A percentile compares a stretch with the other conserved stretches of the same genome.
phyloP scores from a whole-genome alignment of 2,329 filamentous ascomycete genomes.

The Metarhizium humberi region DNA sequence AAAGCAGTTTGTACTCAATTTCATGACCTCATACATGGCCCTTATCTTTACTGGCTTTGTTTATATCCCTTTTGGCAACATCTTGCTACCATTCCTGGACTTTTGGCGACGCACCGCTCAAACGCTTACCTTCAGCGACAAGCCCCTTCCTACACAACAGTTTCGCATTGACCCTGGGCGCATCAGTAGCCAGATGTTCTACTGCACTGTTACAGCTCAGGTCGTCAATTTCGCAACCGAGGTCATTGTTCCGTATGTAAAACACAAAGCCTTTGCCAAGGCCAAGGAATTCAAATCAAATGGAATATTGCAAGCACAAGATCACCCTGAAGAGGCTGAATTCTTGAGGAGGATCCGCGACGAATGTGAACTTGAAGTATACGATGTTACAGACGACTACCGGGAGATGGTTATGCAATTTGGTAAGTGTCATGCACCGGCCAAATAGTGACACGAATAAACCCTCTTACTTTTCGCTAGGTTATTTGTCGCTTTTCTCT shows the following conservation, averaged over 20 bases:
- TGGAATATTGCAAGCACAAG: constrained; percentile 42
- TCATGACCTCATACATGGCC: constrained; percentile 89
- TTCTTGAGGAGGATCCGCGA: constrained; percentile 76
- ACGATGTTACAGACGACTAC: constrained; percentile 85
- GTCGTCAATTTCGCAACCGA: constrained; percentile 82
- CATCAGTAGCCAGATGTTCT: constrained; percentile 85
- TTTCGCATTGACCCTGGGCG: constrained; percentile 80
- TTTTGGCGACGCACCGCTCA: constrained; percentile 68
- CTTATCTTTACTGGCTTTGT: constrained; percentile 91
- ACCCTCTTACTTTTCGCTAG: constrained; percentile 28
- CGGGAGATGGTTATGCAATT: constrained; percentile 88
- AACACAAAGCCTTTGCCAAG: constrained; percentile 68
- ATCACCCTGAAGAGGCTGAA: constrained; percentile 65
- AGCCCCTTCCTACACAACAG: constrained; percentile 52
- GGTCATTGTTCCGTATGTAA: constrained; percentile 74
- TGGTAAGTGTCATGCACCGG: constrained; percentile 28
- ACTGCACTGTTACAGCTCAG: constrained; percentile 90
- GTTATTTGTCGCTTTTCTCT: constrained; percentile 85
- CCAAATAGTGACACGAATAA: constrained; percentile 3
- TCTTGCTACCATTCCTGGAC: constrained; percentile 78
- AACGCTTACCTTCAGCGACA: constrained; percentile 66
- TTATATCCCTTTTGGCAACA: constrained; percentile 81
- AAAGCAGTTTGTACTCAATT: constrained; percentile 94
- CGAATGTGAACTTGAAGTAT: constrained; percentile 72
- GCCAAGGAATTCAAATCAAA: constrained; percentile 66